These are phyloP conservation scores for Fusarium circinatum DNA, from an alignment of 2,329 filamentous ascomycete species.

Conservation along the genomic window DNA sequence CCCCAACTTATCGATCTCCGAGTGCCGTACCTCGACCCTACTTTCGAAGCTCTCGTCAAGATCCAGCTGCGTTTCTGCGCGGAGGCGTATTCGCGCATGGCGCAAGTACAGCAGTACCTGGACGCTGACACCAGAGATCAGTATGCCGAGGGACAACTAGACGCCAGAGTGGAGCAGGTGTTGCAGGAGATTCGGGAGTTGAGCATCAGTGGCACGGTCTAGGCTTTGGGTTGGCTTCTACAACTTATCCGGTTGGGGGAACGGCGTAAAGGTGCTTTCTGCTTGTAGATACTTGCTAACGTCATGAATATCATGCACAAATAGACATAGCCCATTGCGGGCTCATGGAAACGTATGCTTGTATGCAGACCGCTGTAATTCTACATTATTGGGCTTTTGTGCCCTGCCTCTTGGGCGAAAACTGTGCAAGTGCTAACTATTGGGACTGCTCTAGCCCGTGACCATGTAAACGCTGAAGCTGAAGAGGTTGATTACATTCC, in stretches of 20 bases:
- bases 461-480: not conserved
- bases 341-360: not conserved
- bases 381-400: not conserved
- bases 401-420: not conserved
- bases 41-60: slow-evolving; percentile 97
- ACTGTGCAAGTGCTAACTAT: not conserved
- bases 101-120: slow-evolving; percentile 98
- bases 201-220: slow-evolving; percentile 84
- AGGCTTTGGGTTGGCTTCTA: slow-evolving; percentile 31
- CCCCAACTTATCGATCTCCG: slow-evolving; percentile 96
- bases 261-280: slow-evolving; percentile 43
- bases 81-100: slow-evolving; percentile 97
- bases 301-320: slow-evolving; percentile 36
- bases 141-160: slow-evolving; percentile 92
- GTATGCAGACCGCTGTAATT: not conserved
- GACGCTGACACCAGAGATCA: slow-evolving; percentile 95
- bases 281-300: slow-evolving; percentile 43
- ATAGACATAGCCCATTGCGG: slow-evolving; percentile 37
- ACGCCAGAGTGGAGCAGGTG: slow-evolving; percentile 92
- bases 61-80: slow-evolving; percentile 98
- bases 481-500: not conserved
- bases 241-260: slow-evolving; percentile 28
- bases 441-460: not conserved
- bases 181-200: slow-evolving; percentile 96
- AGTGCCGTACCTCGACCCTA: slow-evolving; percentile 96